Evolutionary conservation across 179 eudicot species (phyloP), one percentile per base, ranked within the genome.

Genomic region (Amaranthus tricolor): DNA sequence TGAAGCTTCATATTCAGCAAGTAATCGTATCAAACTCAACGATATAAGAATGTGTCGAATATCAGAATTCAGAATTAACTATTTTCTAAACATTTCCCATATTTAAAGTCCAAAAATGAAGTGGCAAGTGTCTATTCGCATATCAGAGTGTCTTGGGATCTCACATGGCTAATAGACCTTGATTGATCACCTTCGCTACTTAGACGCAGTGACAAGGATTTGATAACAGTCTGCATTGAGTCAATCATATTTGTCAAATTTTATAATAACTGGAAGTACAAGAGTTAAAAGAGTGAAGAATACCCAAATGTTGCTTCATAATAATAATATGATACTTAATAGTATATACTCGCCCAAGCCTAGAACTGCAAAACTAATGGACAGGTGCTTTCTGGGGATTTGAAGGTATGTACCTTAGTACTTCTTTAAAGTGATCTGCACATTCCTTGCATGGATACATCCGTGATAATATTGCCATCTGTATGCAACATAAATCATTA

Each of bases 391-490:
- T 49, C 0, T 7, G 14, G 13, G 9, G 8, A 7, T 14, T 0
- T 0, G 11, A 48, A 49, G 21, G 31, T 11, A 19, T 52, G 62
- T 58, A 87, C 90, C 88, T 87, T 57, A 87, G 77, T 72, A 88
- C 72, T 70, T 86, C 91, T 81, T 86, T 86, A 60, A 88, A 84
- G 83, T 88, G 91, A 71, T 88, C 88, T 9, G 89, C 91, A 68
- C 91, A 88, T 54, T 88, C 91, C 81, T 86, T 86, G 85, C 91
- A 88, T 19, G 91, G 91, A 76, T 88, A 88, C 89, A 88, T 88
- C 68, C 91, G 83, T 66, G 89, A 88, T 65, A 88, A 74, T 73
- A 88, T 88, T 67, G 84, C 77, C 88, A 88, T 84, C 91, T 88
- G 85, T 77, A 82, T 53, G 45, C 65, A 73, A 65, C 58, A 70